Percentiles rank a stretch among this genome's conserved stretches.
Evolutionary conservation across 768 basidiomycete genomes (phyloP).

Genomic region (Naganishia vaughanmartiniae): DNA sequence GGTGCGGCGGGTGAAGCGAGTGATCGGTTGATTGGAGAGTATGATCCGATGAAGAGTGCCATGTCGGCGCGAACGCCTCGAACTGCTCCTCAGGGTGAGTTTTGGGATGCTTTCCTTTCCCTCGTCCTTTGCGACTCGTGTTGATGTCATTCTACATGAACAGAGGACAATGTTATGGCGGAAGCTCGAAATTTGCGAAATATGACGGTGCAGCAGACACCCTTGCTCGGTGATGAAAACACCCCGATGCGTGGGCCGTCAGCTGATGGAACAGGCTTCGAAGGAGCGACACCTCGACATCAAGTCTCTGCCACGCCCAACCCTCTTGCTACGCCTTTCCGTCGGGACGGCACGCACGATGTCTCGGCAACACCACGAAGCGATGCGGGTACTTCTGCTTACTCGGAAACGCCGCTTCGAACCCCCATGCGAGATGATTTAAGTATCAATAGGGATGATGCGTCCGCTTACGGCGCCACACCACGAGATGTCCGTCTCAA

Average conservation of each 20-base stretch:
- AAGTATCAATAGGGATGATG: conserved; percentile 74
- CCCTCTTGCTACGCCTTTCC: conserved; percentile 83
- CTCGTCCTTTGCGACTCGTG: neutral
- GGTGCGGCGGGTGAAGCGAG: conserved; percentile 64
- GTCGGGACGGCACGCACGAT: conserved; percentile 55
- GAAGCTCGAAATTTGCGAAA: conserved; percentile 94
- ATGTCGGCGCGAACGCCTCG: conserved; percentile 90
- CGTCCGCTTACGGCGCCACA: conserved; percentile 62
- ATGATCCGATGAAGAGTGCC: conserved; percentile 82
- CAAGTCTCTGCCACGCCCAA: conserved; percentile 91
- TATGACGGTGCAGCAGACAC: conserved; percentile 88
- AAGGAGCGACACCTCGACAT: conserved; percentile 90
- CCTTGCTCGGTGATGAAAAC: conserved; percentile 93
- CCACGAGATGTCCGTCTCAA: conserved; percentile 73
- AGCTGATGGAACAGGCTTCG: conserved; percentile 85
- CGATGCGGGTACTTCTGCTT: conserved; percentile 45
- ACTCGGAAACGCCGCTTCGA: conserved; percentile 74
- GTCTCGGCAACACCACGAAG: conserved; percentile 59
- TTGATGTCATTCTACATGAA: neutral
- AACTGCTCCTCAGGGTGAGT: conserved; percentile 86
- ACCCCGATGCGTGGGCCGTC: conserved; percentile 77
- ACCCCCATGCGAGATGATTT: conserved; percentile 93
- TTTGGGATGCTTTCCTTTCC: conserved; percentile 1
- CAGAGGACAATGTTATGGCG: conserved; percentile 90
- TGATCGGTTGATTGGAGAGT: conserved; percentile 85